These are phyloP conservation scores for Trametes maxima DNA, from an alignment of 768 basidiomycete genomes.

Conservation along the genomic window DNA sequence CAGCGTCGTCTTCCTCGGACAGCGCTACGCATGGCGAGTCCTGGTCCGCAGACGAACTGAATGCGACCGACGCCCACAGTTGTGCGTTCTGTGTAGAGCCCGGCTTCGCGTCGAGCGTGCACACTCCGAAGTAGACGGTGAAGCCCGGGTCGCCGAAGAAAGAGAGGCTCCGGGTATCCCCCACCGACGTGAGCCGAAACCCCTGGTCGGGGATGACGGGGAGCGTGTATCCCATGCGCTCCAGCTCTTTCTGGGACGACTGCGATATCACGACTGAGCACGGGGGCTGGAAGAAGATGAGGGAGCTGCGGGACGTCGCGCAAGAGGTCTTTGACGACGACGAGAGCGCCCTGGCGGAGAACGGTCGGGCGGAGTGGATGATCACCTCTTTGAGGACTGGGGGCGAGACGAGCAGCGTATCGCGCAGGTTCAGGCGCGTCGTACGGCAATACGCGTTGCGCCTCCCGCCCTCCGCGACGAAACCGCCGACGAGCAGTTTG, in stretches of 20 bases:
- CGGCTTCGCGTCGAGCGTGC: neutral
- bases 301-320: neutral
- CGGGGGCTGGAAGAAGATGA: slow-evolving; percentile 21
- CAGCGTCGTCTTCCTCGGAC: neutral
- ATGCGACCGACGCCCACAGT: slow-evolving; percentile 18
- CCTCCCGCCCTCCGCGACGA: slow-evolving; percentile 13
- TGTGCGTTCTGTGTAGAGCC: neutral
- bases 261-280: slow-evolving; percentile 5
- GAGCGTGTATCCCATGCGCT: slow-evolving; percentile 7
- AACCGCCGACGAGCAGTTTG: slow-evolving; percentile 16
- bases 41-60: slow-evolving; percentile 3
- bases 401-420: neutral
- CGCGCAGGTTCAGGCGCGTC: neutral
- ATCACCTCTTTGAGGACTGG: neutral
- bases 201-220: slow-evolving; percentile 1
- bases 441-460: slow-evolving; percentile 13
- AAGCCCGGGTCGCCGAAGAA: slow-evolving; percentile 11
- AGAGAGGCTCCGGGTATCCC: slow-evolving; percentile 9
- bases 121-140: slow-evolving; percentile 16
- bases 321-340: neutral
- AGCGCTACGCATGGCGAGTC: neutral
- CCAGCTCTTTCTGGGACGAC: neutral
- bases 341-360: neutral
- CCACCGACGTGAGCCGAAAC: slow-evolving; percentile 4
- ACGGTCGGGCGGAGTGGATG: neutral